phyloP scores from a whole-genome alignment of 352 stramenopile species.

The Elongisporangium anandrum region DNA sequence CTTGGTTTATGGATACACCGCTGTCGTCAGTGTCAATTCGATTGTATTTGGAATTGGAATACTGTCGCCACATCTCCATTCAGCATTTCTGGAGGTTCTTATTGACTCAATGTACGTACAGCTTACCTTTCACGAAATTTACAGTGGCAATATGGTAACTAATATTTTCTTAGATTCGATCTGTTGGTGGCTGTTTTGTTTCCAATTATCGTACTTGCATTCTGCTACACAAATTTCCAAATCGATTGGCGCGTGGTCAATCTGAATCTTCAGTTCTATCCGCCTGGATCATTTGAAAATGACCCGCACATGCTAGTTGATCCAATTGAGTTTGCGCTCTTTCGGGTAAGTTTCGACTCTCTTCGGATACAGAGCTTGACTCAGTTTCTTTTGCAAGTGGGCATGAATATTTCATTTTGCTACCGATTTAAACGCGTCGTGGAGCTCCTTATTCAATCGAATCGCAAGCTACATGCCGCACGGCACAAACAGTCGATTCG shows the following conservation, averaged over 20 bases:
- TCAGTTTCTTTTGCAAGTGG: slow-evolving; percentile 28
- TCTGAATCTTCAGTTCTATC: slow-evolving; percentile 18
- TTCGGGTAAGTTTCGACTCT: slow-evolving; percentile 26
- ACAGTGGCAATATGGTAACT: no score
- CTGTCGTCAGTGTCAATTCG: slow-evolving; percentile 12
- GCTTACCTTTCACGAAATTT: no score
- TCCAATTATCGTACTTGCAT: slow-evolving; percentile 17
- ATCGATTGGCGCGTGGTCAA: slow-evolving; percentile 18
- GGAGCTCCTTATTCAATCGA: slow-evolving; percentile 16
- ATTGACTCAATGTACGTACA: slow-evolving; percentile 21
- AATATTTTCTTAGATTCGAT: slow-evolving; percentile 19
- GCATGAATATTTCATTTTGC: slow-evolving; percentile 30
- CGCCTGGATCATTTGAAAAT: slow-evolving; percentile 25
- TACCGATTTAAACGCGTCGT: slow-evolving; percentile 35
- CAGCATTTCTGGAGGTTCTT: slow-evolving; percentile 27
- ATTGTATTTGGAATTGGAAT: slow-evolving; percentile 18
- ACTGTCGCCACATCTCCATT: slow-evolving; percentile 4
- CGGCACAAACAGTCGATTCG: slow-evolving; percentile 1
- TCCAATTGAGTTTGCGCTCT: slow-evolving; percentile 21
- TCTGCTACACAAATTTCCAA: slow-evolving; percentile 19
- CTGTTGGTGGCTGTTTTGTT: slow-evolving; percentile 23
- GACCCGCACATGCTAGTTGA: slow-evolving; percentile 19
- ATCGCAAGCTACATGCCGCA: slow-evolving; percentile 14
- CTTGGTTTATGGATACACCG: slow-evolving; percentile 8
- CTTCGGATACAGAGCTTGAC: slow-evolving; percentile 19